Base-by-base conservation (phyloP, 371 early-diverging fungal species). In the Smittium culicis region DNA sequence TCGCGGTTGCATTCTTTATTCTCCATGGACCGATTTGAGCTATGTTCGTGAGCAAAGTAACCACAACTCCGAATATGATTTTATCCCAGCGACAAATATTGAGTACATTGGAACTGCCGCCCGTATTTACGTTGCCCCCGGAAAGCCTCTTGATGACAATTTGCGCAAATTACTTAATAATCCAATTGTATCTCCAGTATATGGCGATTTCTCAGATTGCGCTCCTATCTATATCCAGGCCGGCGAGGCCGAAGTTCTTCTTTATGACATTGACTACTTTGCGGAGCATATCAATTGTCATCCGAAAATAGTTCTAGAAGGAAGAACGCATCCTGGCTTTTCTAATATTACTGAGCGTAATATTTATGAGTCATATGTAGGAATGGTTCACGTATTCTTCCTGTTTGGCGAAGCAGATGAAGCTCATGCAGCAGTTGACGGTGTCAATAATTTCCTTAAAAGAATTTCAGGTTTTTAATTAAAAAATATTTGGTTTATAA, bases 151-250 rank as follows among this genome's bases (percentile, higher is more conserved):
- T 27, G 56, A 61, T 2, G 31, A 66, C 2, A n/a, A 65, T 24
- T 69, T 72, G 72, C 56, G 59, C 3, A 57, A 72, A 14, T 69
- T 71, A 35, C 68, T 76, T 0, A 67, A 61, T 27, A 68, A 72
- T 28, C 77, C 73, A 30, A 68, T 66, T 29, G 73, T 72, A 30
- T 72, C 72, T 33, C 74, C 74, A 73, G 68, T 77, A 76, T 0
- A 78, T 75, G 74, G 82, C 73, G n/a, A 77, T 78, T 45, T 73
- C 82, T 54, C 45, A 75, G 62, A 79, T 73, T 29, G 79, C 80
- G 71, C 83, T 78, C 65, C 58, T 64, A 78, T 71, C 31, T 73
- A 63, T 45, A 74, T 72, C 71, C 83, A 63, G 74, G 81, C 45
- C 70, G 85, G 84, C 71, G 79, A 71, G 35, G 66, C 68, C 56